Base-by-base conservation (phyloP, 1,139 yeast genomes). In the Trichomonascaceae sp. region DNA sequence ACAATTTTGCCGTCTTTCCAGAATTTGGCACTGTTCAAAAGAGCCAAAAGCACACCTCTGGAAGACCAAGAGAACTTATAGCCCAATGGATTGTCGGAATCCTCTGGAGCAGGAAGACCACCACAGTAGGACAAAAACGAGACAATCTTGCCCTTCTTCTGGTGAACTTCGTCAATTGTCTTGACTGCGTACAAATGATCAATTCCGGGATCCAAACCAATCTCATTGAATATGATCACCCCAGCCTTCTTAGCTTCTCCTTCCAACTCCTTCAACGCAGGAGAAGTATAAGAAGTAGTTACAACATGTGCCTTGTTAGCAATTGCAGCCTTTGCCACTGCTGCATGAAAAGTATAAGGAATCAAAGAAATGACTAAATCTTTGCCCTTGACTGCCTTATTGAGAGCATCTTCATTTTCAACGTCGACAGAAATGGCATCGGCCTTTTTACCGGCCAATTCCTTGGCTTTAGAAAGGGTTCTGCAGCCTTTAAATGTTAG, bases 1-100 rank as follows among this genome's bases (percentile, higher is more conserved):
- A 80, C 96, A 64, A 89, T 74, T 70, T 88, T 72, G 66, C 97
- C 98, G 67, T 89, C 84, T 74, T 85, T 77, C 83, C 85, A 91
- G 78, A 83, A 91, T 67, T 82, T 84, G 61, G 99, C 99, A 58
- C 87, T 78, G 79, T 93, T 93, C 80, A 96, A 85, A 70, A 93
- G 81, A 24, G 99, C 99, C 67, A 93, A 81, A 68, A 93, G 78
- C 48, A 93, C 98, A 74, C 99, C 99, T 74, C 99, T 85, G 49
- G 98, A 90, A 47, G 97, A 89, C 99, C 99, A 93, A 48, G 98
- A 91, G 76, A 93, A 93, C 79, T 93, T 93, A 83, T 93, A 93
- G 63, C 99, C 99, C 72, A 93, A 81, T 57, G 99, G 99, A 75
- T 93, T 93, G 76, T 89, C 96, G 39, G 98, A 91, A 72, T 84